Evolutionary conservation across 768 basidiomycete species (phyloP).

Genomic region (Mycena maculata): DNA sequence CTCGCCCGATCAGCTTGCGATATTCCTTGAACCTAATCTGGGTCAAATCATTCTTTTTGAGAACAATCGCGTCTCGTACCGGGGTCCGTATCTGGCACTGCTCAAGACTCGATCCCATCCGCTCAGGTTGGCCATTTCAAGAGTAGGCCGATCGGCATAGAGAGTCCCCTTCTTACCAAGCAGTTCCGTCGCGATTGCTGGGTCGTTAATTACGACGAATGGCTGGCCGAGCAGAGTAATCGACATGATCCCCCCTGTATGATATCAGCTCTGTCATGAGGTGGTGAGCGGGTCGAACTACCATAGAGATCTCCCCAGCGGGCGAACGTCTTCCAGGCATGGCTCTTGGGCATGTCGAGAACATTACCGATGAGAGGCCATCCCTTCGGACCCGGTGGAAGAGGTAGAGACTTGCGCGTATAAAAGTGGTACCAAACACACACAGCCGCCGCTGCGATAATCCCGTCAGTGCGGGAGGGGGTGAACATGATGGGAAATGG

Average conservation of each 20-base stretch:
- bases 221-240: slow-evolving; percentile 33
- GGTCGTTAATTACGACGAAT: slow-evolving; percentile 36
- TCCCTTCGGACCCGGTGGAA: slow-evolving; percentile 25
- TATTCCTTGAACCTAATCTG: slow-evolving; percentile 18
- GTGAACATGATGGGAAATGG: slow-evolving; percentile 12
- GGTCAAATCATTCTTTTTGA: background rate
- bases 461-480: slow-evolving; percentile 8
- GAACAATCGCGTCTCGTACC: background rate
- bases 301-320: slow-evolving; percentile 27
- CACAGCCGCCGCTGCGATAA: slow-evolving; percentile 13
- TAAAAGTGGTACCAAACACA: slow-evolving; percentile 19
- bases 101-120: slow-evolving; percentile 30
- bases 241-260: slow-evolving; percentile 32
- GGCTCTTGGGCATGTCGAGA: slow-evolving; percentile 21
- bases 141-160: slow-evolving; percentile 55
- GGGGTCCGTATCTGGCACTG: slow-evolving; percentile 16
- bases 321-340: slow-evolving; percentile 26
- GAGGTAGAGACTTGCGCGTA: background rate
- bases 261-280: background rate
- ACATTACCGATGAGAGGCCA: slow-evolving; percentile 26
- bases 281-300: no score
- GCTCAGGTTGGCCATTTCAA: slow-evolving; percentile 50
- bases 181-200: slow-evolving; percentile 42
- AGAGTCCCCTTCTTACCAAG: slow-evolving; percentile 53
- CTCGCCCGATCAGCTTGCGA: slow-evolving; percentile 55